Conservation (phyloP, 192 early-diverging fungal genomes). For the Cetraspora pellucida region DNA sequence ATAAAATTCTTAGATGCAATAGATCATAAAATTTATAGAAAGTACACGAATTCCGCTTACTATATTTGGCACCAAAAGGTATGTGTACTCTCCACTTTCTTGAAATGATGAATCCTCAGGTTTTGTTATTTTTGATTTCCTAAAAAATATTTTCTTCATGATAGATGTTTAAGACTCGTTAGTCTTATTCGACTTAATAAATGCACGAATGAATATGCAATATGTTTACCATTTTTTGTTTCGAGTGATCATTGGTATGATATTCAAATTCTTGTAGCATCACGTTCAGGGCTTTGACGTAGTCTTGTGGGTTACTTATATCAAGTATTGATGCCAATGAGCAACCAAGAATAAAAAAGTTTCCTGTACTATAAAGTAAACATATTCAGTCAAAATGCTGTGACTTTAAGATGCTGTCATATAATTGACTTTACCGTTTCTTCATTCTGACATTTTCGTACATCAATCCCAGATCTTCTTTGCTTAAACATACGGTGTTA, state of each 20-base stretch:
- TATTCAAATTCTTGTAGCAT: constrained; percentile 64
- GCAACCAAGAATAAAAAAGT: constrained; percentile 67
- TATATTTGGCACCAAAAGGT: constrained; percentile 46
- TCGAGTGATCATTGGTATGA: constrained; percentile 48
- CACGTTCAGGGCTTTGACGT: constrained; percentile 61
- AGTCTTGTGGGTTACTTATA: constrained; percentile 63
- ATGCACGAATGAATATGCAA: background rate
- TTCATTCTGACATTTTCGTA: constrained; percentile 48
- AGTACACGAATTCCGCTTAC: constrained; percentile 32
- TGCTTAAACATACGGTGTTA: constrained; percentile 47
- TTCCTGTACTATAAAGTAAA: constrained; percentile 44
- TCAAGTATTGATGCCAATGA: constrained; percentile 67
- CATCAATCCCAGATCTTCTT: constrained; percentile 41
- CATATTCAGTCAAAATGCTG: too few species aligned
- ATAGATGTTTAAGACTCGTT: background rate
- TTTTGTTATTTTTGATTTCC: constrained; percentile 45
- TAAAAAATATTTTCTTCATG: constrained; percentile 53
- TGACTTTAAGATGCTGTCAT: background rate
- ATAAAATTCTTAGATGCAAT: background rate
- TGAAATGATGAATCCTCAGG: constrained; percentile 42
- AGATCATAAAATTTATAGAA: background rate
- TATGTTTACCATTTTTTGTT: constrained; percentile 48
- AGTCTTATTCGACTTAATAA: background rate
- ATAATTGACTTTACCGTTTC: constrained; percentile 34
- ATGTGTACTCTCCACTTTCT: constrained; percentile 46